These are phyloP conservation scores for Leccinum broughii DNA, from an alignment of 768 basidiomycete species.

Conservation along the genomic window DNA sequence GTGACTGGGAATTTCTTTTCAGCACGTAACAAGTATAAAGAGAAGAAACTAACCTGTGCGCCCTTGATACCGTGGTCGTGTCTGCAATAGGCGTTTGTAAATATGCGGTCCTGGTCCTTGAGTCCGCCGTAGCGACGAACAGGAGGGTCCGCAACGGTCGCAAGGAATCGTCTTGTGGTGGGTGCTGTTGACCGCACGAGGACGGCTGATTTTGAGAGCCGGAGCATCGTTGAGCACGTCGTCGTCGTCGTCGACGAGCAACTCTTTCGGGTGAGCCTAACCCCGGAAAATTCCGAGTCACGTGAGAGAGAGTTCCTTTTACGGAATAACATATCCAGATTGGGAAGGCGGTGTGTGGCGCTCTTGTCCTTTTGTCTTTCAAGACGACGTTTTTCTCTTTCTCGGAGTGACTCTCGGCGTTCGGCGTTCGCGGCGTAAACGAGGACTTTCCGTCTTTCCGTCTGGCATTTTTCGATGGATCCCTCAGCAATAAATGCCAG, in stretches of 20 bases:
- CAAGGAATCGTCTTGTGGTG: constrained; percentile 41
- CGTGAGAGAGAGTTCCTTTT: constrained; percentile 34
- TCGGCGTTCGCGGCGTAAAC: constrained; percentile 10
- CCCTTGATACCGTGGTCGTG: constrained; percentile 95
- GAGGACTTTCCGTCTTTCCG: background rate
- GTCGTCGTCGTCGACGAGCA: constrained; percentile 10
- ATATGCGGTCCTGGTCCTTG: constrained; percentile 93
- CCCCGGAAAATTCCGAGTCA: constrained; percentile 25
- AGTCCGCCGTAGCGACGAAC: constrained; percentile 91
- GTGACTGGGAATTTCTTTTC: constrained; percentile 48
- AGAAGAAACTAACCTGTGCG: constrained; percentile 57
- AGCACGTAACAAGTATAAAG: background rate
- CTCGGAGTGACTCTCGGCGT: background rate
- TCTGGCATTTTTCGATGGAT: constrained; percentile 16
- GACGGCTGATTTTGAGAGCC: constrained; percentile 27
- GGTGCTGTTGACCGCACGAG: constrained; percentile 16
- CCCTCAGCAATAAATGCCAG: constrained; percentile 13
- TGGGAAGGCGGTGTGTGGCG: constrained; percentile 15
- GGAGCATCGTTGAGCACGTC: constrained; percentile 28
- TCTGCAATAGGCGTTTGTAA: constrained; percentile 85
- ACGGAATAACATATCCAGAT: background rate
- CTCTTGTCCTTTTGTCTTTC: constrained; percentile 17
- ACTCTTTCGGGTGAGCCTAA: background rate
- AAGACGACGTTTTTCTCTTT: constrained; percentile 3
- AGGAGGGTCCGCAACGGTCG: constrained; percentile 81